Base-by-base conservation (phyloP, 2,329 filamentous ascomycete genomes). In the Hypomyces perniciosus region DNA sequence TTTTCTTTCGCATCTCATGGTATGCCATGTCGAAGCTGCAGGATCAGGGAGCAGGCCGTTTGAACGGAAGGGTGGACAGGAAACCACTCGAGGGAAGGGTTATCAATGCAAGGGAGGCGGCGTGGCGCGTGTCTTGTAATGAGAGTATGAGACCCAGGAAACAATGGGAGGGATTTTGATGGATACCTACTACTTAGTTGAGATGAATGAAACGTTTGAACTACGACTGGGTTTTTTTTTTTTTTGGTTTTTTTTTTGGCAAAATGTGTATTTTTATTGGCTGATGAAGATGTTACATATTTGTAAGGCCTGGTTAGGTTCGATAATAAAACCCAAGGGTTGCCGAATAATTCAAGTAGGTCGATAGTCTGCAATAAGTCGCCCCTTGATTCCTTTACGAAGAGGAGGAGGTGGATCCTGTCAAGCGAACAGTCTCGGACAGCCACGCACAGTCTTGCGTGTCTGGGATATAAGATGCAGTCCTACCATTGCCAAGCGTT, bases 11-110 rank as follows among this genome's bases (percentile, higher is more conserved):
- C 54, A 49, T 54, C 54, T 55, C 54, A 44, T 52, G 56, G 48
- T 38, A 48, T 37, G 47, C 13, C 13, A 6, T 42, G 13, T 42
- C 27, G 7, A 42, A 20, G 39, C 39, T 28, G 10, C 4, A 8
- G 39, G 39, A 26, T 13, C 58, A 56, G 48, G 56, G 48, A 56
- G 45, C 46, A 54, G 51, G 57, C 58, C 50, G 56, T 58, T 59
- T 59, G 59, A 59, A 38, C 20, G 35, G 20, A 38, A 38, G 35
- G 12, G 39, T 27, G 10, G 39, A 28, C 27, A 6, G 27, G 13
- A 20, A 42, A 4, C 9, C 10, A 35, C 33, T 3, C 12, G 33
- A 35, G 33, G 12, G 33, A 12, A 35, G 20, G 20, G 20, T 20
- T 3, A 20, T 20, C 20, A 20, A 20, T 20, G 20, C 20, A 20